Evolutionary conservation across 768 basidiomycete genomes (phyloP).

Genomic region (Naganishia antarctica): DNA sequence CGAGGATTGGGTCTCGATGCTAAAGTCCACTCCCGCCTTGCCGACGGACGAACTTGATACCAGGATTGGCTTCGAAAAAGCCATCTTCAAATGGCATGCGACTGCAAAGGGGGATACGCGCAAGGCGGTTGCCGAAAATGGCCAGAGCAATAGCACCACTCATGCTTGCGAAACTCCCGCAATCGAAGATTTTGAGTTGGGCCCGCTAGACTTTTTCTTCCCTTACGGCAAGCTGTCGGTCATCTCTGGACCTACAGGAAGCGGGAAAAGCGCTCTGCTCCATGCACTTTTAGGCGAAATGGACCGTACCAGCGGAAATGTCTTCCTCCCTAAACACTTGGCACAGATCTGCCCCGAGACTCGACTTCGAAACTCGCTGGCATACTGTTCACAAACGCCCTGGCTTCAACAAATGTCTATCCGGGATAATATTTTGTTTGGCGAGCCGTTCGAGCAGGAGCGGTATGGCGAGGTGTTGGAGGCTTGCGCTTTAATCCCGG

Average conservation of each 20-base stretch:
- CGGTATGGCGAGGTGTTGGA: constrained; percentile 23
- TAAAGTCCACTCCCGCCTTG: constrained; percentile 51
- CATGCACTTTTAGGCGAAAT: constrained; percentile 52
- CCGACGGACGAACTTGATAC: constrained; percentile 40
- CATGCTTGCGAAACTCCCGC: background rate
- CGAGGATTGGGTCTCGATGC: constrained; percentile 62
- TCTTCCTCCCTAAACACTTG: constrained; percentile 63
- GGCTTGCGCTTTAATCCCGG: constrained; percentile 29
- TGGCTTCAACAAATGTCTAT: constrained; percentile 51
- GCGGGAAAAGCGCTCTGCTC: constrained; percentile 74
- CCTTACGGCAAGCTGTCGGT: constrained; percentile 67
- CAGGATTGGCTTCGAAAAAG: constrained; percentile 60
- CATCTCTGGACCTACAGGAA: constrained; percentile 68
- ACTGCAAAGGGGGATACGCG: constrained; percentile 54
- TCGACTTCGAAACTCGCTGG: constrained; percentile 54
- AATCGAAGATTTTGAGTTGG: constrained; percentile 57
- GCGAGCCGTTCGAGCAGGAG: constrained; percentile 32
- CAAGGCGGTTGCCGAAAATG: constrained; percentile 30
- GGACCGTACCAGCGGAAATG: constrained; percentile 52
- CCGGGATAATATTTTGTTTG: constrained; percentile 48
- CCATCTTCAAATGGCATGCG: constrained; percentile 58
- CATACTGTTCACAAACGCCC: constrained; percentile 66
- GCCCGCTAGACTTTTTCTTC: constrained; percentile 64
- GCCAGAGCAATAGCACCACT: background rate
- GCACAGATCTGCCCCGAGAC: constrained; percentile 50